Base-by-base conservation (phyloP, 768 basidiomycete genomes). In the Russula brevipes region DNA sequence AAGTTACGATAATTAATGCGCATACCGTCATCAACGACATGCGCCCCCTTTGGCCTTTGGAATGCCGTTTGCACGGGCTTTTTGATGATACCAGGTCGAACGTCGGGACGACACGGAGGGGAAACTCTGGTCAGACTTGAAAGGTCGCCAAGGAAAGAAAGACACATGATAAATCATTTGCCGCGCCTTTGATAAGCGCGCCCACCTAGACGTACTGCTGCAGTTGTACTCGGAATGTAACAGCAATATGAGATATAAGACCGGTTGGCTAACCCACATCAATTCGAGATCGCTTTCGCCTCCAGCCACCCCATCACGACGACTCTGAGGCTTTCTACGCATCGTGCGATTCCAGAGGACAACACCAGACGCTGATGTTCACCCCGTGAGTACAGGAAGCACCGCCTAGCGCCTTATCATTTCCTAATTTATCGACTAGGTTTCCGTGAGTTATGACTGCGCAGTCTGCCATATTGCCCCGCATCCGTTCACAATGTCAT, bases 371-470 rank as follows among this genome's bases (percentile, higher is more conserved):
- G 7, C 2, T 8, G 14, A 60, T 64, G 63, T 64, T 47, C 30
- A 5, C 56, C 42, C 59, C 42, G 63, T 64, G 53, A 64, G 63
- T 44, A 4, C 10, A 12, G 52, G 6, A 17, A 42, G 16, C 4
- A 38, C 4, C 51, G 4, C 19, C 24, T 30, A 51, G 7, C 16
- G 16, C 30, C 63, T 44, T 30, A 11, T 41, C 17, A 17, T 8
- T 19, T 46, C 12, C 47, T 51, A 39, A 59, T 64, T 6, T 19
- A 33, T 38, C 31, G 6, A 35, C 14, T 14, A 64, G 63, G 24
- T 64, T 64, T 55, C 54, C 54, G 63, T 64, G 39, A 51, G 63
- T 51, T 11, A 30, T 54, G 51, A 12, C 33, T n/a, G 4, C 31
- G 12, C 44, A 33, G 16, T 10, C 24, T 56, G 17, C n/a, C 31